Conservation (phyloP, 2,329 filamentous ascomycete species). For the Neofusicoccum laricinum region DNA sequence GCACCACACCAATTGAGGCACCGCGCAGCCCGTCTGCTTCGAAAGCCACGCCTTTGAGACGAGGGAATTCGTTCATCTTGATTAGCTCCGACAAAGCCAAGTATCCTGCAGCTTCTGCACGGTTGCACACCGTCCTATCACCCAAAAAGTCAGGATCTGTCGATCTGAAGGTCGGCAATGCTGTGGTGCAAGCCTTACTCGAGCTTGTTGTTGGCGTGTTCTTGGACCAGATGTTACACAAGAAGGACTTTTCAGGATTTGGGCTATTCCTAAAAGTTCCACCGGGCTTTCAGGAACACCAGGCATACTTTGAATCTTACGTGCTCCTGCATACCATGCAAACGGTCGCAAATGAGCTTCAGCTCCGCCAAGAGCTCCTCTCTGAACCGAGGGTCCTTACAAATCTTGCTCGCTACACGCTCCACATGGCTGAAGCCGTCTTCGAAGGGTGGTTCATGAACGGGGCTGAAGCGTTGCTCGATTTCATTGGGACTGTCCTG, state of each 20-base stretch:
- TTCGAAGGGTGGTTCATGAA: constrained; percentile 97
- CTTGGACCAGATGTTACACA: constrained; percentile 76
- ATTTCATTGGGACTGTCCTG: constrained; percentile 79
- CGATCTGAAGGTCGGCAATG: constrained; percentile 57
- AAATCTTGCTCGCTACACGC: constrained; percentile 77
- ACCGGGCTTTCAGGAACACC: constrained; percentile 89
- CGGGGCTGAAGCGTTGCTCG: constrained; percentile 76
- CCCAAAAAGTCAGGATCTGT: constrained; percentile 52
- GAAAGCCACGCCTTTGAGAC: constrained; percentile 64
- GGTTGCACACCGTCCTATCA: constrained; percentile 62
- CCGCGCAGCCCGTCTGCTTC: constrained; percentile 31
- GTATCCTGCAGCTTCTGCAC: constrained; percentile 54
- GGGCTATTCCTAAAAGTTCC: constrained; percentile 83
- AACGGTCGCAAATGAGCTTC: constrained; percentile 66
- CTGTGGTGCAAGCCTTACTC: constrained; percentile 71
- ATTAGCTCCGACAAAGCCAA: constrained; percentile 68
- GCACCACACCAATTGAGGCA: constrained; percentile 61
- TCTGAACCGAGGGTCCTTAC: constrained; percentile 80
- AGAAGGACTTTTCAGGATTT: constrained; percentile 89
- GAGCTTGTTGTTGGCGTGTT: constrained; percentile 79
- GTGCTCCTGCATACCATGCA: constrained; percentile 73
- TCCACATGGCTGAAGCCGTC: constrained; percentile 82
- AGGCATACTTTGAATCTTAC: constrained; percentile 93
- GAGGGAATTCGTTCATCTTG: constrained; percentile 88
- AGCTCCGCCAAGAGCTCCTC: constrained; percentile 64